Evolutionary conservation across 2,329 filamentous ascomycete species (phyloP), one percentile per base, ranked within the genome.

Genomic region (Colletotrichum horii): DNA sequence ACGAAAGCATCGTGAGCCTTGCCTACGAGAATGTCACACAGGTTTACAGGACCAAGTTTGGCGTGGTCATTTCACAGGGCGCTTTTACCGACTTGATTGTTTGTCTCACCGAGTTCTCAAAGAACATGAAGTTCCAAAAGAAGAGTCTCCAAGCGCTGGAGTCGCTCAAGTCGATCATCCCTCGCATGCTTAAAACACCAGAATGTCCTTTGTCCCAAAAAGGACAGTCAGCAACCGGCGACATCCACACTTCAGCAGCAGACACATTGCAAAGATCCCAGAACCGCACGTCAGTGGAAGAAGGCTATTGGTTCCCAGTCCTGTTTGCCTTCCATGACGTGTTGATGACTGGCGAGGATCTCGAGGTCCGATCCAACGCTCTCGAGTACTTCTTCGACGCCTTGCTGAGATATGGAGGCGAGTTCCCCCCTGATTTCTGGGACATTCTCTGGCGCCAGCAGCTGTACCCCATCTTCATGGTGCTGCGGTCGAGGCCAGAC

Each of bases 301-400:
- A 98, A 83, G 96, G 97, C 48, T 99, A 96, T 84, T 99, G 97
- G 97, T 99, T 99, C 84, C 97, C 97, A 0, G 95, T 99, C 8
- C 88, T 99, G 34, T 98, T 99, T 82, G 96, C 97, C 4, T 99
- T 99, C 88, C 97, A 99, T 83, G 97, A 99, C 83, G 96, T 99
- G 26, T 88, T 99, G 64, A 99, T 99, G 97, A 99, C 97, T 3
- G 97, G 97, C 4, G 97, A 99, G 84, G 97, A 99, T 83, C 90
- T 99, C 22, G 97, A 99, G 85, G 97, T 98, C 55, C 94, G 97
- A 74, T 98, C 92, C 3, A 93, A 92, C 85, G 97, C 97, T 4
- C 89, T 99, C 55, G 98, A 96, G 79, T 99, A 98, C 84, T 95
- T 99, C 77, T 99, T 99, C 80, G 96, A 98, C 75, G 96, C 96